Evolutionary conservation across 2,329 filamentous ascomycete species (phyloP), one percentile per base, ranked within the genome.

Genomic region (Leptographium lundbergii): DNA sequence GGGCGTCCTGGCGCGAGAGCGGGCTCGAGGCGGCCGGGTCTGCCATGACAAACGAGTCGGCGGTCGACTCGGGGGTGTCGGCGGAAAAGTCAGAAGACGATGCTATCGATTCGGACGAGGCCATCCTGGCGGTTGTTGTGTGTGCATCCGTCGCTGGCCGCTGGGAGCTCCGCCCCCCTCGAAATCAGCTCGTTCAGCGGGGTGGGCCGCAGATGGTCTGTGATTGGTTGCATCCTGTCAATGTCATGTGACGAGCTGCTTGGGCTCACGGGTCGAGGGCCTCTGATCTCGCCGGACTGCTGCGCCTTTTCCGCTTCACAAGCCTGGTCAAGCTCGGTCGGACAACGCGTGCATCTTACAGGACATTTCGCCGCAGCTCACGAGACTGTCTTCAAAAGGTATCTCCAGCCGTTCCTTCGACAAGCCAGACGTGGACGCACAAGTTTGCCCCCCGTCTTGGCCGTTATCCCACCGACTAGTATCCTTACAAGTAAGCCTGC

Each of bases 21-120:
- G 59, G 47, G 14, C 66, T 62, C 56, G 76, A 75, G 42, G 73
- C 66, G 22, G 73, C 71, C 59, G 69, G 66, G 63, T 80, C 77
- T 62, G 76, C 72, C 64, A 84, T 72, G 68, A 81, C 69, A 71
- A 77, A 77, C 62, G 80, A 79, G 63, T 78, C 74, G 69, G 75
- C 70, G 59, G 69, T 61, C 57, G 73, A 66, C 53, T 65, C 63
- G 45, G 55, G 52, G 54, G 60, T 11, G 57, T 27, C 52, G 57
- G 39, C 13, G 14, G 55, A 17, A 17, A 6, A 6, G 53, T 22
- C 47, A 4, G 56, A 50, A 5, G 45, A n/a, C 13, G 52, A 50
- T 19, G 60, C 25, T 61, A 53, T 56, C 42, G 59, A 59, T 45
- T 59, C 55, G 47, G 17, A 51, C 32, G 47, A 48, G 17, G 55